Percentiles rank a stretch among this genome's conserved stretches.
phyloP scores from a whole-genome alignment of 2,329 filamentous ascomycete genomes.

The Curvularia hawaiiensis region DNA sequence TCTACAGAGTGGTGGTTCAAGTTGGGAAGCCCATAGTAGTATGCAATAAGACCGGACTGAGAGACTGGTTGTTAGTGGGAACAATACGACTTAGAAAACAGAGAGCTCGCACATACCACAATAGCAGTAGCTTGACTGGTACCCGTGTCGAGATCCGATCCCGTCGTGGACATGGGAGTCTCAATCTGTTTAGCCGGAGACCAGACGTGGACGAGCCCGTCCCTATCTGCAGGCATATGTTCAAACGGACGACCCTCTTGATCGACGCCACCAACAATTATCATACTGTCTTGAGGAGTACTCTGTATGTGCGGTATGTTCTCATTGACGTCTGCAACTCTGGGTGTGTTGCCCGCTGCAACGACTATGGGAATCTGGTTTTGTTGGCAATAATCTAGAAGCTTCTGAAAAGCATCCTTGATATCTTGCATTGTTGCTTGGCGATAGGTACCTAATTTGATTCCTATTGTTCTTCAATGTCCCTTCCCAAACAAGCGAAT shows the following conservation, averaged over 20 bases:
- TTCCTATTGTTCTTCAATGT: background rate
- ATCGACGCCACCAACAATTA: background rate
- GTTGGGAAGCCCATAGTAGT: background rate
- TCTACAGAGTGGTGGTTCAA: background rate
- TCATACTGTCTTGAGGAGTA: background rate
- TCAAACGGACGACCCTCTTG: background rate
- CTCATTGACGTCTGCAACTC: background rate
- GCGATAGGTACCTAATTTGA: background rate
- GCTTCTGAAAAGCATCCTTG: background rate
- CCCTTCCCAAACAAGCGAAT: background rate
- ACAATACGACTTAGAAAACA: background rate
- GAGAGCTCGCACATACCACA: background rate
- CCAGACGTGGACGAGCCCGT: background rate
- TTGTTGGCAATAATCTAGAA: background rate
- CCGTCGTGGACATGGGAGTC: background rate
- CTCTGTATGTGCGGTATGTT: background rate
- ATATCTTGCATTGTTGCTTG: no score
- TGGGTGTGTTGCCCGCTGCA: background rate
- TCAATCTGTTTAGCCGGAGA: background rate
- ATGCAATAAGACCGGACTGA: constrained; percentile 1
- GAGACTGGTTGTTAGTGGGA: background rate
- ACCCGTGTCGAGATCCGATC: background rate
- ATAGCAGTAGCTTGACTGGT: background rate
- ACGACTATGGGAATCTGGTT: background rate
- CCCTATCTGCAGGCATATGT: background rate